Evolutionary conservation across 1,284 basidiomycete species (phyloP).

Genomic region (Stygiomarasmius scandens): DNA sequence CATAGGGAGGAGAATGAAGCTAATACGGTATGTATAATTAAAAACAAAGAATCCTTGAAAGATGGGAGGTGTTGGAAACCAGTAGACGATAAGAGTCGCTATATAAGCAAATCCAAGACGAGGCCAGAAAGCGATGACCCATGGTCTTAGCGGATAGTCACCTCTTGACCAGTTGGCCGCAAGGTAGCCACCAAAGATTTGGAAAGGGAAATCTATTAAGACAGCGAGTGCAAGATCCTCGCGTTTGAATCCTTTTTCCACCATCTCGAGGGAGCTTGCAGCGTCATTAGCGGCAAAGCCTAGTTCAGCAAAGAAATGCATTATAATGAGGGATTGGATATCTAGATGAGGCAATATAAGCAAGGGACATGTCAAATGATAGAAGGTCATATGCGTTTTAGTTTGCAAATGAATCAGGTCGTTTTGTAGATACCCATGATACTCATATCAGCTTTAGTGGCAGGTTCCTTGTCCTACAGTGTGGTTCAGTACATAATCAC

Average conservation of each 20-base stretch:
- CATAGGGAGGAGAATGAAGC: conserved; percentile 86
- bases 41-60: conserved; percentile 81
- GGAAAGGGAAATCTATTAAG: conserved; percentile 97
- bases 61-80: conserved; percentile 81
- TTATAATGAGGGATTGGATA: conserved; percentile 84
- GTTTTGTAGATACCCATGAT: conserved; percentile 90
- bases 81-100: conserved; percentile 80
- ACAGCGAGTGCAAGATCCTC: conserved; percentile 96
- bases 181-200: conserved; percentile 95
- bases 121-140: conserved; percentile 93
- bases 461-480: conserved; percentile 68
- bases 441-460: conserved; percentile 85
- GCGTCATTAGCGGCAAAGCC: conserved; percentile 97
- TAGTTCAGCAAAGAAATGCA: conserved; percentile 93
- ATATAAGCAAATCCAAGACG: conserved; percentile 76
- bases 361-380: background rate
- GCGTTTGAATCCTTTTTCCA: conserved; percentile 94
- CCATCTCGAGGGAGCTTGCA: conserved; percentile 90
- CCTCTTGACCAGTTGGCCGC: conserved; percentile 91
- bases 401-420: conserved; percentile 92
- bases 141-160: conserved; percentile 76
- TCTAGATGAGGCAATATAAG: conserved; percentile 50
- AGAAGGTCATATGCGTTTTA: conserved; percentile 76
- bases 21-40: conserved; percentile 82
- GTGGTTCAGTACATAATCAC: conserved; percentile 8